Evolutionary conservation across 352 stramenopile genomes (phyloP).

Genomic region (Globisporangium iwayamae): DNA sequence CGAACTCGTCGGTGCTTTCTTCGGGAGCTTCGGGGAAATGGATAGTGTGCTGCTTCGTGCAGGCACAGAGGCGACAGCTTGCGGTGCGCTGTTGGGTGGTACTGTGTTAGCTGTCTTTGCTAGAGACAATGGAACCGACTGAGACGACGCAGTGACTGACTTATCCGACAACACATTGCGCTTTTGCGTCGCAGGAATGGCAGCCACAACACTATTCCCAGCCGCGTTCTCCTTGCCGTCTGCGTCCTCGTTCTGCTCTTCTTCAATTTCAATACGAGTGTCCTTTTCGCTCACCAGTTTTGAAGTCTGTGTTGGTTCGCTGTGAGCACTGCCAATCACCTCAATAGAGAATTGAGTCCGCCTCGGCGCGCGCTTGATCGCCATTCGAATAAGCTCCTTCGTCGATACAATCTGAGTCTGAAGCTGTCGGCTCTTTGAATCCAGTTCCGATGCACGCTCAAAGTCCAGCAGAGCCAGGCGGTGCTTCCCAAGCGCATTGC

Average conservation of each 20-base stretch:
- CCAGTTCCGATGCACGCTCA: conserved; percentile 45
- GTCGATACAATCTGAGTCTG: conserved; percentile 52
- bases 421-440: conserved; percentile 75
- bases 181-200: neutral
- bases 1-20: conserved; percentile 58
- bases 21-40: conserved; percentile 51
- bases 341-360: conserved; percentile 45
- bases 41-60: neutral
- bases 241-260: neutral
- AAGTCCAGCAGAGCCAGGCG: conserved; percentile 83
- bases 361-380: conserved; percentile 66
- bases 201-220: neutral
- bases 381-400: conserved; percentile 55
- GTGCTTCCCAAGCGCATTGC: conserved; percentile 86
- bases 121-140: neutral
- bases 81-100: neutral
- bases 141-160: neutral
- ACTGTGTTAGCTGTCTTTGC: neutral
- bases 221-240: conserved; percentile 13
- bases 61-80: neutral
- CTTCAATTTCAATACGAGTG: neutral
- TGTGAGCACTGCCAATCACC: conserved; percentile 24
- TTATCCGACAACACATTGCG: neutral
- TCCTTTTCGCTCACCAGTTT: neutral
- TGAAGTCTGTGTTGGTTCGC: conserved; percentile 23